Percentiles rank a stretch among this genome's conserved stretches.
Conservation (phyloP, 257 asterid genomes). For the Solanum pinnatisectum region DNA sequence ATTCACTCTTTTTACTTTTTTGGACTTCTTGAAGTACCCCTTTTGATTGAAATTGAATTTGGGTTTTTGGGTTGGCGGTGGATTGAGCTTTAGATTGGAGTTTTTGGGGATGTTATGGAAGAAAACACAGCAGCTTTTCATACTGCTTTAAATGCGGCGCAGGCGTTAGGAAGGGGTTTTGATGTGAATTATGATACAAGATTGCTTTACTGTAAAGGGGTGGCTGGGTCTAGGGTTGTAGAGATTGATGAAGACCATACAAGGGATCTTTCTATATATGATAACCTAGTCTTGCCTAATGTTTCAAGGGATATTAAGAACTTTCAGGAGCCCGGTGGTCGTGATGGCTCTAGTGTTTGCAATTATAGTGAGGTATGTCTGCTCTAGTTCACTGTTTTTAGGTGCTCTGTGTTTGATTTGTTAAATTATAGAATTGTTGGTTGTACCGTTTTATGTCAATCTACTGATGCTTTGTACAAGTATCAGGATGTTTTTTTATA, state of each 20-base stretch:
- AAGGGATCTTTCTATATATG: constrained; percentile 60
- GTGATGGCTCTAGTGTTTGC: constrained; percentile 73
- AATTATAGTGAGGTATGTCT: constrained; percentile 50
- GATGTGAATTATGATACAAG: constrained; percentile 87
- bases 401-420: neutral
- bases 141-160: constrained; percentile 59
- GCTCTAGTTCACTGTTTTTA: neutral
- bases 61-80: neutral
- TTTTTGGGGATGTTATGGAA: constrained; percentile 46
- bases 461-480: neutral
- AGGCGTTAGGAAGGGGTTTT: constrained; percentile 81
- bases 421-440: neutral
- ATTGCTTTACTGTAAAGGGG: constrained; percentile 79
- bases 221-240: constrained; percentile 57
- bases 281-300: constrained; percentile 43
- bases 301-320: constrained; percentile 64
- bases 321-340: constrained; percentile 40
- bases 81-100: neutral
- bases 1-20: neutral
- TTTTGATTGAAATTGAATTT: neutral
- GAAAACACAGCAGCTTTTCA: constrained; percentile 81
- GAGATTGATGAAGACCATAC: constrained; percentile 60
- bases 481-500: neutral
- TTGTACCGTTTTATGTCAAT: neutral
- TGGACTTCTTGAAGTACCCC: neutral